phyloP scores from a whole-genome alignment of 2,329 filamentous ascomycete species.

The Hymenoscyphus fructigenus region DNA sequence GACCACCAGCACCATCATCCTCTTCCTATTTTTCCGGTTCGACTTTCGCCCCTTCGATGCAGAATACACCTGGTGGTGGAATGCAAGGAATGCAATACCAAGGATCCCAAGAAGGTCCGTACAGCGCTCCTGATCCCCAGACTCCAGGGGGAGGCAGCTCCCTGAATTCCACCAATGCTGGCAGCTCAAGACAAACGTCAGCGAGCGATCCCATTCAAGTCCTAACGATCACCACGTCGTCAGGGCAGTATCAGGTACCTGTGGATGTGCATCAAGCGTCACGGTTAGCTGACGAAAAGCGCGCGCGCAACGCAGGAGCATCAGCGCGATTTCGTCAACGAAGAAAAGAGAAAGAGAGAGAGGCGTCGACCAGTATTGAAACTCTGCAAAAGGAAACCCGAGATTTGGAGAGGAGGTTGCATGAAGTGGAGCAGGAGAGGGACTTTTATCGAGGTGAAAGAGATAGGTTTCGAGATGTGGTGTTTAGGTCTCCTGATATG shows the following conservation, averaged over 20 bases:
- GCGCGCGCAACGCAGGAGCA: conserved; percentile 80
- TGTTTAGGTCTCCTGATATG: conserved; percentile 58
- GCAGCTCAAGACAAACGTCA: conserved; percentile 35
- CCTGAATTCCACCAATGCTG: conserved; percentile 32
- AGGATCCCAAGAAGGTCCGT: conserved; percentile 37
- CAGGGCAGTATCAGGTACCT: conserved; percentile 60
- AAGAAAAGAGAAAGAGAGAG: conserved; percentile 78
- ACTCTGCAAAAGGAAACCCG: conserved; percentile 70
- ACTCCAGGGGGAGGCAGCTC: conserved; percentile 27
- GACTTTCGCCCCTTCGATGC: conserved; percentile 29
- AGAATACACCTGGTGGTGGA: conserved; percentile 29
- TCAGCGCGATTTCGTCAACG: conserved; percentile 79
- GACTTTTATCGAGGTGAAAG: conserved; percentile 74
- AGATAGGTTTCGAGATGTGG: conserved; percentile 67
- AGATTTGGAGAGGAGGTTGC: conserved; percentile 56
- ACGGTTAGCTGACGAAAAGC: conserved; percentile 79
- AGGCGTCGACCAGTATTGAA: conserved; percentile 67
- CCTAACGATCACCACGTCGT: conserved; percentile 44
- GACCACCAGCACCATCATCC: conserved; percentile 13
- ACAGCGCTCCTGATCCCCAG: conserved; percentile 33
- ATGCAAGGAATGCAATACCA: conserved; percentile 32
- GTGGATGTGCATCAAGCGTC: conserved; percentile 82
- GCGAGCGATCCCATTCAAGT: conserved; percentile 36
- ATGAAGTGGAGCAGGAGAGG: conserved; percentile 58
- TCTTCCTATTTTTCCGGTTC: conserved; percentile 35